phyloP scores from a whole-genome alignment of 495 filamentous ascomycete species.

The Aspergillus leporis region DNA sequence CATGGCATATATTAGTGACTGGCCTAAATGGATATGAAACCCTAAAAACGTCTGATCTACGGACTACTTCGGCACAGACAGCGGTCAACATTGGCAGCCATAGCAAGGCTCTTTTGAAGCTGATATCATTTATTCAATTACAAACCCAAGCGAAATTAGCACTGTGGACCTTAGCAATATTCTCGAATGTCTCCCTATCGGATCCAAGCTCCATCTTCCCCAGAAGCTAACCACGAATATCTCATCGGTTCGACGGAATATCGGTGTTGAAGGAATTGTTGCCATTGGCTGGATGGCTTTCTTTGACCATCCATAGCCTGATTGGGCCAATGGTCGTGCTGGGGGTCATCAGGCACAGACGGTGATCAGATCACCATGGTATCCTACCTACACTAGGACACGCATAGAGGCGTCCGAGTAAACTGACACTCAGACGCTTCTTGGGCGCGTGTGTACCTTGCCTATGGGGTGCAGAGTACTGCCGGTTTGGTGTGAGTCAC shows the following conservation, averaged over 20 bases:
- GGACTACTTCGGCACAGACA: background rate
- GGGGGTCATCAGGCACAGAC: constrained; percentile 16
- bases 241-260: constrained; percentile 7
- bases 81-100: background rate
- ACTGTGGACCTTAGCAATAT: constrained; percentile 10
- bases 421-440: constrained; percentile 5
- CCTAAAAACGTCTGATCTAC: constrained; percentile 2
- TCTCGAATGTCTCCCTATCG: constrained; percentile 14
- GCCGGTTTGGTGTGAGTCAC: constrained; percentile 3
- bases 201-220: constrained; percentile 13
- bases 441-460: constrained; percentile 8
- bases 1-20: background rate
- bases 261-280: constrained; percentile 13
- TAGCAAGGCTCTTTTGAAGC: background rate
- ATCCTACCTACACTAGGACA: background rate
- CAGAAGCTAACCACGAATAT: constrained; percentile 17
- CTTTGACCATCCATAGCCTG: background rate
- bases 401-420: background rate
- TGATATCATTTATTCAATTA: background rate
- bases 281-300: constrained; percentile 6
- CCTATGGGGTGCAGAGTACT: constrained; percentile 7
- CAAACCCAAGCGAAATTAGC: constrained; percentile 7
- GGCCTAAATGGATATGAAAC: background rate
- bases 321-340: constrained; percentile 3
- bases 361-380: constrained; percentile 11